Evolutionary conservation across 2,329 filamentous ascomycete species (phyloP).

Genomic region (Trichophyton mentagrophytes): DNA sequence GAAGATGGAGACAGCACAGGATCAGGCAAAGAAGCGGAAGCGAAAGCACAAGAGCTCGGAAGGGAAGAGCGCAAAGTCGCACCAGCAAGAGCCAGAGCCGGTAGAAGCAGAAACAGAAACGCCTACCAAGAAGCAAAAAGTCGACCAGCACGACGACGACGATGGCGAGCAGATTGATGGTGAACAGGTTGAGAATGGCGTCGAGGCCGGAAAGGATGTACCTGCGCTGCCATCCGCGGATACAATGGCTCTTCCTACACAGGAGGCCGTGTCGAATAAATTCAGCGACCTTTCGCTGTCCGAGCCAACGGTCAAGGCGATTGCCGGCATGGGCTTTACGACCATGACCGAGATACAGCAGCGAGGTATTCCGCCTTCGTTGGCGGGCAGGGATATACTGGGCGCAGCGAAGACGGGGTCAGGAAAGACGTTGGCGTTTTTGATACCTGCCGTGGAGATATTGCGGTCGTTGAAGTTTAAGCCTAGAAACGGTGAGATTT

Average conservation of each 20-base stretch:
- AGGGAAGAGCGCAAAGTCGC: slow-evolving; percentile 8
- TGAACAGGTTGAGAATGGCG: slow-evolving; percentile 18
- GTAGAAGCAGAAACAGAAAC: neutral
- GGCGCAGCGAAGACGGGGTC: slow-evolving; percentile 93
- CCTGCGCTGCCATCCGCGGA: slow-evolving; percentile 41
- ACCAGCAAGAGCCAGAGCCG: neutral
- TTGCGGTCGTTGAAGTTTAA: slow-evolving; percentile 83
- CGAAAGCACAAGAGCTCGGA: slow-evolving; percentile 29
- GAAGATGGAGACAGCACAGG: slow-evolving; percentile 27
- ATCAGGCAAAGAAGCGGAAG: slow-evolving; percentile 34
- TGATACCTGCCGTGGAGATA: slow-evolving; percentile 92
- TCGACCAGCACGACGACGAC: slow-evolving; percentile 17
- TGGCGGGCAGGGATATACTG: slow-evolving; percentile 83
- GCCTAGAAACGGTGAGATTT: slow-evolving; percentile 58
- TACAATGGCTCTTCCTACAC: slow-evolving; percentile 44
- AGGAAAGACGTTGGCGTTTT: slow-evolving; percentile 88
- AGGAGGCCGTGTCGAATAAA: slow-evolving; percentile 46
- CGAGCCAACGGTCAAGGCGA: slow-evolving; percentile 41
- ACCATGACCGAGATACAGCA: slow-evolving; percentile 94
- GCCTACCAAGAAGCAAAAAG: slow-evolving; percentile 7
- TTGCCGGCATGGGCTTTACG: slow-evolving; percentile 82
- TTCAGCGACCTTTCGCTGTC: slow-evolving; percentile 4
- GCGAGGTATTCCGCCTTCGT: slow-evolving; percentile 70
- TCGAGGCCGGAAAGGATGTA: slow-evolving; percentile 18
- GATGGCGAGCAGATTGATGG: slow-evolving; percentile 14